phyloP scores from a whole-genome alignment of 495 filamentous ascomycete genomes.

The Filosporella fistucella region DNA sequence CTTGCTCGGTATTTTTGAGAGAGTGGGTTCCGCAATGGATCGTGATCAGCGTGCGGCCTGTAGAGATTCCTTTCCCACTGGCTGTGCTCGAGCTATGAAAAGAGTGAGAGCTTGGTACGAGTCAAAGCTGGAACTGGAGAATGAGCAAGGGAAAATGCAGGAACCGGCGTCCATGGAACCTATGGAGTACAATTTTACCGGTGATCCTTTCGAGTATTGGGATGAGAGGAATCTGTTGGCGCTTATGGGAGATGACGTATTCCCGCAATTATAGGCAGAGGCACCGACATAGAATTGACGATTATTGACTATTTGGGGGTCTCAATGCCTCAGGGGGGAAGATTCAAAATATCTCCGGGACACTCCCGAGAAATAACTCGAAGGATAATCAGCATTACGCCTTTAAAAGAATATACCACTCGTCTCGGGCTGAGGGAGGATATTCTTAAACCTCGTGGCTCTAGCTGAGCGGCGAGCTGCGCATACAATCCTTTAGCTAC shows the following conservation, averaged over 20 bases:
- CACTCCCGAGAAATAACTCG: no score
- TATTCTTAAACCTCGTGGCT: no score
- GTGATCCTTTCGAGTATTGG: not conserved
- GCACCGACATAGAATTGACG: no score
- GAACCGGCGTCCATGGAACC: not conserved
- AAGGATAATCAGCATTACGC: no score
- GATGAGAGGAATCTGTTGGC: not conserved
- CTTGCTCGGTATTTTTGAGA: constrained; percentile 3
- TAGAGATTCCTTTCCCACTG: constrained; percentile 2
- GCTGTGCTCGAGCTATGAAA: constrained; percentile 10
- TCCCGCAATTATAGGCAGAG: no score
- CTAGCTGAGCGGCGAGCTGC: no score
- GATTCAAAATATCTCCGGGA: no score
- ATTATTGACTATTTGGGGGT: no score
- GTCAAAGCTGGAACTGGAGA: constrained; percentile 1
- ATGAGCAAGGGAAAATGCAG: not conserved
- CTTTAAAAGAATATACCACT: no score
- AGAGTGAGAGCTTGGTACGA: constrained; percentile 14
- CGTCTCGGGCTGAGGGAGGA: no score
- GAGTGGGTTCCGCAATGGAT: constrained; percentile 15
- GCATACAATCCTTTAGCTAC: no score
- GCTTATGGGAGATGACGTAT: not conserved
- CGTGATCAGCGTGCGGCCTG: not conserved
- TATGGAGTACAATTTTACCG: not conserved
- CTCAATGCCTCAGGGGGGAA: no score